phyloP scores from a whole-genome alignment of 2,329 filamentous ascomycete genomes.

The Colletotrichum sp. region DNA sequence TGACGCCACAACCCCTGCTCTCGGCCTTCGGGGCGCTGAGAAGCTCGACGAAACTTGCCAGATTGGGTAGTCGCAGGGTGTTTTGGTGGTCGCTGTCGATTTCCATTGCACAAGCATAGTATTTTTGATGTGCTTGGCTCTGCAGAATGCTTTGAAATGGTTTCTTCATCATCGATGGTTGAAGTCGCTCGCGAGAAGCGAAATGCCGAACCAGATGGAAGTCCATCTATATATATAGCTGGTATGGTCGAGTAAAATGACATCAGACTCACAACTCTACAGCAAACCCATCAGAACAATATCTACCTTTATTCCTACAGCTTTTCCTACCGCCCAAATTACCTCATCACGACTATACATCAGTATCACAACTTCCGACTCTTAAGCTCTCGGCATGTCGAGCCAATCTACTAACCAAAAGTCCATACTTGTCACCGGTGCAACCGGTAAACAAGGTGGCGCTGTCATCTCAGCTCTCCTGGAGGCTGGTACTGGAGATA shows the following conservation, averaged over 20 bases:
- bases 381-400: neutral
- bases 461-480: conserved; percentile 47
- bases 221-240: neutral
- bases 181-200: neutral
- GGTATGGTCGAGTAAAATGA: neutral
- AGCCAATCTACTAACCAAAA: neutral
- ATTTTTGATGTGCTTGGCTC: neutral
- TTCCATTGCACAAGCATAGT: no score
- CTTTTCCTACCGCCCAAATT: neutral
- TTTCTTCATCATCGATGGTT: neutral
- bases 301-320: neutral
- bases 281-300: neutral
- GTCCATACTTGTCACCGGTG: conserved; percentile 47
- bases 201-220: neutral
- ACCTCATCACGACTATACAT: neutral
- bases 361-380: rapidly evolving
- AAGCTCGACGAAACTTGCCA: neutral
- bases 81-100: neutral
- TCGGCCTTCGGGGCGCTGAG: neutral
- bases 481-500: conserved; percentile 5
- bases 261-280: neutral
- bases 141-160: neutral
- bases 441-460: conserved; percentile 53
- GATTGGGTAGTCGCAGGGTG: neutral
- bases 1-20: neutral